A percentile compares a stretch with the other conserved stretches of the same genome.
Evolutionary conservation across 73 alveolate species (phyloP).

Genomic region (Breviolum minutum): DNA sequence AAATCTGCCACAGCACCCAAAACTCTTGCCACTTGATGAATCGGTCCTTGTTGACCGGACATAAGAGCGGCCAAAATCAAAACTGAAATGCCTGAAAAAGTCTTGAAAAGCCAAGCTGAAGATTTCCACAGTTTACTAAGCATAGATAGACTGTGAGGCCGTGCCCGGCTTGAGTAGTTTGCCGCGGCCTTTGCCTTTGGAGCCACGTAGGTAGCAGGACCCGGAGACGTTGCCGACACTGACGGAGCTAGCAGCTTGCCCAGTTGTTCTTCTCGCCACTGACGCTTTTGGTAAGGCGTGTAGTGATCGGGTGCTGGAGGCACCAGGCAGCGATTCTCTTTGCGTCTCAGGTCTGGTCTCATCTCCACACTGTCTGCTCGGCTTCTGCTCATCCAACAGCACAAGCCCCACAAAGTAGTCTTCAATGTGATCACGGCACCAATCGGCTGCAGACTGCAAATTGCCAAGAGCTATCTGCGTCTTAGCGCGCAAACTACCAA

Average conservation of each 20-base stretch:
- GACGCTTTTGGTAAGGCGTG: background rate
- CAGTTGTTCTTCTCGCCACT: background rate
- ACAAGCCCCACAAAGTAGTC: background rate
- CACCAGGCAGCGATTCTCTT: background rate
- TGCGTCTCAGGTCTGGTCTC: constrained; percentile 19
- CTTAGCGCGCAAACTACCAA: background rate
- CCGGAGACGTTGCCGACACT: no score
- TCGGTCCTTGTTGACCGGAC: background rate
- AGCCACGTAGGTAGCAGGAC: background rate
- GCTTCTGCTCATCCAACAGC: background rate
- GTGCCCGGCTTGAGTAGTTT: background rate
- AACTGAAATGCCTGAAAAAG: background rate
- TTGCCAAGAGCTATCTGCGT: background rate
- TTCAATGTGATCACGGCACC: background rate
- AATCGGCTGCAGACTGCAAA: background rate
- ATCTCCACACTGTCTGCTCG: background rate
- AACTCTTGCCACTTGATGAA: background rate
- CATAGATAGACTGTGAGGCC: background rate
- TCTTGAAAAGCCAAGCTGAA: background rate
- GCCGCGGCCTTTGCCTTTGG: constrained; percentile 6
- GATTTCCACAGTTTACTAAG: background rate
- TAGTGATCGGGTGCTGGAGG: no score
- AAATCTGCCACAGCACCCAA: constrained; percentile 14
- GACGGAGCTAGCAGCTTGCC: background rate
- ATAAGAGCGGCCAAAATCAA: background rate